Conservation (phyloP, 1,139 yeast genomes). For the Kodamaea fungicola region DNA sequence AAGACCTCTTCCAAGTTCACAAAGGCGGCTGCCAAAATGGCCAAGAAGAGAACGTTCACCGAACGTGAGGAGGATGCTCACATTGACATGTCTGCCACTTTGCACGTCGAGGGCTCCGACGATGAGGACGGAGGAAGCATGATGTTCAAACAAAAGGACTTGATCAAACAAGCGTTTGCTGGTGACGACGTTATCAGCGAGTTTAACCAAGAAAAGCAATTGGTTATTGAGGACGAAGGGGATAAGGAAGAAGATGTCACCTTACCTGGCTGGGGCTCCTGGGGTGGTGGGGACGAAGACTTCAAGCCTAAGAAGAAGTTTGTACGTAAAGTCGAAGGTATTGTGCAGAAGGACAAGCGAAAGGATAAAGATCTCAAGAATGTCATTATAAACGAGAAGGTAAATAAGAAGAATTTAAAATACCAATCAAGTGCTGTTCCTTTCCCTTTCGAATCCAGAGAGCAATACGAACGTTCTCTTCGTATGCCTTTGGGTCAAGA, state of each 20-base stretch:
- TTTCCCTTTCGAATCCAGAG: conserved; percentile 87
- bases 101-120: conserved; percentile 33
- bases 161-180: conserved; percentile 90
- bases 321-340: conserved; percentile 69
- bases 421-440: conserved; percentile 88
- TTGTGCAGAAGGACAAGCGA: conserved; percentile 65
- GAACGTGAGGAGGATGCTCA: conserved; percentile 29
- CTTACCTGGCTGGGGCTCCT: conserved; percentile 93
- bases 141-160: conserved; percentile 74
- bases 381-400: conserved; percentile 86
- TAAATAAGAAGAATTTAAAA: conserved; percentile 78
- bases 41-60: conserved; percentile 37
- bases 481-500: conserved; percentile 98
- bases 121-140: conserved; percentile 28
- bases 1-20: conserved; percentile 54
- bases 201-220: conserved; percentile 69
- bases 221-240: conserved; percentile 72
- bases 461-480: conserved; percentile 89
- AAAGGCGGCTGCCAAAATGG: conserved; percentile 50
- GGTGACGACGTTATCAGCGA: conserved; percentile 91
- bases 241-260: conserved; percentile 84
- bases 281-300: conserved; percentile 62
- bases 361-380: conserved; percentile 70
- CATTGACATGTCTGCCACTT: conserved; percentile 49
- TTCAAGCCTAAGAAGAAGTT: conserved; percentile 57